A percentile compares a stretch with the other conserved stretches of the same genome.
Conservation (phyloP, 2,329 filamentous ascomycete genomes). For the Xylaria sp. region DNA sequence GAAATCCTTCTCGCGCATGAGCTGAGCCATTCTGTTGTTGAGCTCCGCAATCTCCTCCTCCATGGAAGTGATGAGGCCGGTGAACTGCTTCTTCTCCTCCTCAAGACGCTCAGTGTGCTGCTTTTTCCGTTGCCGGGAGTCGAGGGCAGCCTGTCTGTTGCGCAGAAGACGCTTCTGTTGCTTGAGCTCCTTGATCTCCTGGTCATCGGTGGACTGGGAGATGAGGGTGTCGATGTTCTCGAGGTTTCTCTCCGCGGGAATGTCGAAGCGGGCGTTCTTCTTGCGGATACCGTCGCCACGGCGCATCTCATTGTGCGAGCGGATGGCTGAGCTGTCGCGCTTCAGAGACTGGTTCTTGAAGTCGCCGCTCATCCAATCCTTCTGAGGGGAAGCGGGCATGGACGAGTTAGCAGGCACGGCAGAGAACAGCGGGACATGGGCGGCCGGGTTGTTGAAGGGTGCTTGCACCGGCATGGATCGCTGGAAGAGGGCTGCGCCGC, state of each 20-base stretch:
- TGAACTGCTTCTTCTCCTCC: constrained; percentile 92
- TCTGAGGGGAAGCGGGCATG: constrained; percentile 52
- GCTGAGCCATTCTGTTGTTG: constrained; percentile 64
- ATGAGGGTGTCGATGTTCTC: constrained; percentile 94
- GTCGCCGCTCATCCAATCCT: constrained; percentile 51
- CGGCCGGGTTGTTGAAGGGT: constrained; percentile 49
- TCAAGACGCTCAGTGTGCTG: constrained; percentile 95
- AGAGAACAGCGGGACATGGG: constrained; percentile 50
- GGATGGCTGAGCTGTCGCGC: constrained; percentile 62
- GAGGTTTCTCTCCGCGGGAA: constrained; percentile 87
- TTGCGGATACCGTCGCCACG: constrained; percentile 89
- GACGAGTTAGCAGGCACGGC: constrained; percentile 44
- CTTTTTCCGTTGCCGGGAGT: constrained; percentile 97
- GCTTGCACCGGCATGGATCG: constrained; percentile 48
- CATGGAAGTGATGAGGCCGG: constrained; percentile 66
- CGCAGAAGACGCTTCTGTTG: constrained; percentile 92
- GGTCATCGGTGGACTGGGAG: constrained; percentile 77
- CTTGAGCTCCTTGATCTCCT: constrained; percentile 96
- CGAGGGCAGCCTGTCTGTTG: constrained; percentile 93
- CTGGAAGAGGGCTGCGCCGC: constrained; percentile 48
- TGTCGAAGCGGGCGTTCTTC: constrained; percentile 98
- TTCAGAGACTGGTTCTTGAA: constrained; percentile 50
- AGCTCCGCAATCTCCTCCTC: constrained; percentile 71
- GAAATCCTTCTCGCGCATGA: constrained; percentile 67
- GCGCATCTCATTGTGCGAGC: constrained; percentile 69